Percentiles rank a stretch among this genome's conserved stretches.
Conservation (phyloP, 2,329 filamentous ascomycete species). For the Colletotrichum agaves region DNA sequence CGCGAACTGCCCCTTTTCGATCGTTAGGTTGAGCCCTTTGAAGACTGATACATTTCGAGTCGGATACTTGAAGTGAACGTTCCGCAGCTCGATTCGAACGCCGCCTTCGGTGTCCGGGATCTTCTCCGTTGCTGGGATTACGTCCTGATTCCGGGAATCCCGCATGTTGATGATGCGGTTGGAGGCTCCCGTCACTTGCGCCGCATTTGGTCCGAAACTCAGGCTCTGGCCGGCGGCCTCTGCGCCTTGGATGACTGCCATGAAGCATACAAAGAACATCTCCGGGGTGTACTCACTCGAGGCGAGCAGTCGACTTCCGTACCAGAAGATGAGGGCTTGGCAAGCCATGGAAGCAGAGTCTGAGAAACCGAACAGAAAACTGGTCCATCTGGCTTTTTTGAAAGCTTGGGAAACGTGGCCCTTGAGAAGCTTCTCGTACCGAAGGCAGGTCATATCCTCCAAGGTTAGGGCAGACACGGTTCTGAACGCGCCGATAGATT, state of each 20-base stretch:
- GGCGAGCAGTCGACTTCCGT: conserved; percentile 69
- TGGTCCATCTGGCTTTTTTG: conserved; percentile 69
- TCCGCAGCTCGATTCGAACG: conserved; percentile 65
- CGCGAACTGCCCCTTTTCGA: conserved; percentile 76
- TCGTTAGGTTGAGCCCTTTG: conserved; percentile 69
- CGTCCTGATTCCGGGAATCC: conserved; percentile 53
- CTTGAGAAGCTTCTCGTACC: conserved; percentile 69
- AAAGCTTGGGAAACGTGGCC: conserved; percentile 70
- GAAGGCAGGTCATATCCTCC: conserved; percentile 70
- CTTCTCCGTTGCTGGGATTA: conserved; percentile 43
- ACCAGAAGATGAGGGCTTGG: conserved; percentile 74
- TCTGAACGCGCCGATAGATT: conserved; percentile 78
- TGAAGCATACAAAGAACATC: conserved; percentile 68
- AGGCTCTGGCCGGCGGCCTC: conserved; percentile 76
- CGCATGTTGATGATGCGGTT: conserved; percentile 68
- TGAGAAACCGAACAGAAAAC: conserved; percentile 74
- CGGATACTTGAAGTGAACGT: conserved; percentile 71
- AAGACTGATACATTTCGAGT: conserved; percentile 68
- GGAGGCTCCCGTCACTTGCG: conserved; percentile 67
- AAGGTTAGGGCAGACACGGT: conserved; percentile 78
- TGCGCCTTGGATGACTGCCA: conserved; percentile 74
- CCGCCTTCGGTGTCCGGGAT: conserved; percentile 60
- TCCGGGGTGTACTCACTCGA: conserved; percentile 58
- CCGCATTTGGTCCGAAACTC: conserved; percentile 72
- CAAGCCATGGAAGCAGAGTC: conserved; percentile 73